phyloP scores from a whole-genome alignment of 345 rosid species.

The Pistacia integerrima region DNA sequence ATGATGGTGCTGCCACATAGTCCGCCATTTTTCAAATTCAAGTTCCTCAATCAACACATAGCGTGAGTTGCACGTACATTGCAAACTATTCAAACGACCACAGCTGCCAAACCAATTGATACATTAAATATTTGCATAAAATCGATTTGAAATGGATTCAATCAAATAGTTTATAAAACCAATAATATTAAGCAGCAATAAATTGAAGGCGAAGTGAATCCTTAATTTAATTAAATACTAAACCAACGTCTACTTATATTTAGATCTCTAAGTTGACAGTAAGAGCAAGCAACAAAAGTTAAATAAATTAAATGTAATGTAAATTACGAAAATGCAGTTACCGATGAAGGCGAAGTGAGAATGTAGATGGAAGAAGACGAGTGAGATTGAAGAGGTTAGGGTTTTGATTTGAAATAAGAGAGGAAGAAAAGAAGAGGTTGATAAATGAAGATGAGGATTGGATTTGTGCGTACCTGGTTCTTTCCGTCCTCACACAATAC shows the following conservation, averaged over 20 bases:
- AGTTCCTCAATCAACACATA: slow-evolving; percentile 34
- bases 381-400: background rate
- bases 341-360: background rate
- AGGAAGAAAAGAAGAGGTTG: background rate
- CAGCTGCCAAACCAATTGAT: slow-evolving; percentile 11
- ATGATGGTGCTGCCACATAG: slow-evolving; percentile 43
- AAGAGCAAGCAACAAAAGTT: background rate
- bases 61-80: background rate
- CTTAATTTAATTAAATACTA: too few species aligned
- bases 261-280: background rate
- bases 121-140: background rate
- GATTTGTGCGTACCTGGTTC: slow-evolving; percentile 40
- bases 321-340: background rate
- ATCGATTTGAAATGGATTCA: background rate
- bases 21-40: slow-evolving; percentile 48
- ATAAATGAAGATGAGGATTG: slow-evolving; percentile 31
- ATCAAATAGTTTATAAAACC: background rate
- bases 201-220: too few species aligned
- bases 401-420: slow-evolving; percentile 3
- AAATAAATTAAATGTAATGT: too few species aligned
- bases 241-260: too few species aligned
- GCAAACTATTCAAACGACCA: background rate
- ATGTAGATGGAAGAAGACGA: background rate
- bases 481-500: background rate
- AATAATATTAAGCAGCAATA: background rate